phyloP scores from a whole-genome alignment of 176 grass and related monocot species.

The Cenchrus purpureus region DNA sequence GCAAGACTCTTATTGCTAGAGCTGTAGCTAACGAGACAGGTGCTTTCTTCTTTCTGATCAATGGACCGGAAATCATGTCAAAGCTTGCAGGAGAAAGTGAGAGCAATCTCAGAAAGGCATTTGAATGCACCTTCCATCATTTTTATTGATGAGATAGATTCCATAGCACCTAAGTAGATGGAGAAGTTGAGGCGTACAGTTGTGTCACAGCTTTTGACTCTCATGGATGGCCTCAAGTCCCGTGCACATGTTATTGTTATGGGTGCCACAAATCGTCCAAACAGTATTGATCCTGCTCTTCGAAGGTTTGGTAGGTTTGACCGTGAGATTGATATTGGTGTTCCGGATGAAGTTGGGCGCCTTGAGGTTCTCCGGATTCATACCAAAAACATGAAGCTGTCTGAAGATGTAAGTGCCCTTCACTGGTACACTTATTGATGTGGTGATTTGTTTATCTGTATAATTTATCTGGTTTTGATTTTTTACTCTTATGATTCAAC shows the following conservation, averaged over 20 bases:
- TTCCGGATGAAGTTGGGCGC: slow-evolving; percentile 85
- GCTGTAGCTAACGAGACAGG: slow-evolving; percentile 90
- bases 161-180: slow-evolving; percentile 84
- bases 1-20: slow-evolving; percentile 79
- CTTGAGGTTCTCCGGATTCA: slow-evolving; percentile 89
- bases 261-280: slow-evolving; percentile 83
- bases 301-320: slow-evolving; percentile 87
- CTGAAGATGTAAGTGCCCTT: slow-evolving; percentile 71
- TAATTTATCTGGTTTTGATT: neutral
- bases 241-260: slow-evolving; percentile 90
- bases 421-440: neutral
- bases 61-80: slow-evolving; percentile 92
- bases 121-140: slow-evolving; percentile 93
- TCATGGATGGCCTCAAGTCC: slow-evolving; percentile 85
- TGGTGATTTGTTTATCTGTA: neutral
- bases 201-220: slow-evolving; percentile 84
- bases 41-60: slow-evolving; percentile 89
- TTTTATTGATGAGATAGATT: slow-evolving; percentile 85
- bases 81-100: slow-evolving; percentile 91
- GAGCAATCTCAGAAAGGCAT: slow-evolving; percentile 85
- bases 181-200: slow-evolving; percentile 87
- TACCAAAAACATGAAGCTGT: slow-evolving; percentile 91
- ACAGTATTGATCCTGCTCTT: slow-evolving; percentile 87
- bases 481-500: neutral
- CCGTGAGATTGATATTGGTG: slow-evolving; percentile 86